These are phyloP conservation scores for Chlorociboria aeruginascens DNA, from an alignment of 495 filamentous ascomycete genomes.

Conservation along the genomic window DNA sequence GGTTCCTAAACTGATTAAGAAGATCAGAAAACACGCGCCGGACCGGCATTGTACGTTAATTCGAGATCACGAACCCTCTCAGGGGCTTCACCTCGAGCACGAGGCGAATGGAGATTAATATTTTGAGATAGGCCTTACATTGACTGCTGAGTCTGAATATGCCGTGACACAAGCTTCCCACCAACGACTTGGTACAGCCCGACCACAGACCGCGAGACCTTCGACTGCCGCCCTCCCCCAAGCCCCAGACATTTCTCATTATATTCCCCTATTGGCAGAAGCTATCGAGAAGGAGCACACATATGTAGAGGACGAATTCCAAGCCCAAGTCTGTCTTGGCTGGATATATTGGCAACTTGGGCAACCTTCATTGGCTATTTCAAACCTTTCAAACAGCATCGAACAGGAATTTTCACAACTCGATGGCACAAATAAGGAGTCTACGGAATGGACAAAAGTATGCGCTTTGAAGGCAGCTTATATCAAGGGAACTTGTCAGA, in stretches of 20 bases:
- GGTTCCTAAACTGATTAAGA: slow-evolving; percentile 79
- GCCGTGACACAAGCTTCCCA: slow-evolving; percentile 44
- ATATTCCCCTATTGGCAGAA: slow-evolving; percentile 50
- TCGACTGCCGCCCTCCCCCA: slow-evolving; percentile 2
- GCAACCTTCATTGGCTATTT: slow-evolving; percentile 49
- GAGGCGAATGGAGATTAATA: neutral
- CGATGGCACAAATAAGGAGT: slow-evolving; percentile 29
- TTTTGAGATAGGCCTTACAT: slow-evolving; percentile 48
- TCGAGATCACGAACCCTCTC: neutral
- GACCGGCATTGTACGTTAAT: slow-evolving; percentile 61
- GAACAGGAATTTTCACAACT: slow-evolving; percentile 38
- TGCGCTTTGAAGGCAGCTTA: slow-evolving; percentile 70
- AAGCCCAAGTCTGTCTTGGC: slow-evolving; percentile 67
- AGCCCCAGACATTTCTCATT: slow-evolving; percentile 27
- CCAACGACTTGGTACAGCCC: slow-evolving; percentile 26
- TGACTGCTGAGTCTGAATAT: slow-evolving; percentile 62
- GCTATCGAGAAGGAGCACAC: slow-evolving; percentile 41
- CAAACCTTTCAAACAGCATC: slow-evolving; percentile 50
- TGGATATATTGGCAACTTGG: slow-evolving; percentile 71
- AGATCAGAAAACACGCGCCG: slow-evolving; percentile 87
- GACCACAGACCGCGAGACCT: slow-evolving; percentile 24
- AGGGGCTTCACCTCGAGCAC: neutral
- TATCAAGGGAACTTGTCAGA: slow-evolving; percentile 60
- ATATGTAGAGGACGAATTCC: slow-evolving; percentile 55
- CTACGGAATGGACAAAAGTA: slow-evolving; percentile 63